These are phyloP conservation scores for Tolypocladium inflatum DNA, from an alignment of 2,329 filamentous ascomycete genomes.

Conservation along the genomic window DNA sequence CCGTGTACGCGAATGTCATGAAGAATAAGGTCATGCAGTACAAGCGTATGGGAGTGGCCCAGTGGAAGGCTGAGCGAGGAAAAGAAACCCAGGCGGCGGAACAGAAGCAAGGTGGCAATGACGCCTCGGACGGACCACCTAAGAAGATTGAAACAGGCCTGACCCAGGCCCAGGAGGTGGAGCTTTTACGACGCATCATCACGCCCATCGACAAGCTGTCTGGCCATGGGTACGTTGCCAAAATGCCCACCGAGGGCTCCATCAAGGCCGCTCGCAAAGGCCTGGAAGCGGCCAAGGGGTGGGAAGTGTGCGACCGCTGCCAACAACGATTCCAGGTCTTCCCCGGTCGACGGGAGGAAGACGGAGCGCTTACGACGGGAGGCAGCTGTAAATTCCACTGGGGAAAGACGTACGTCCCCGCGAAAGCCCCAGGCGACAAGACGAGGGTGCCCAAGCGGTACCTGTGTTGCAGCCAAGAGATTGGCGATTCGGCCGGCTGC, in stretches of 20 bases:
- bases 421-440: conserved; percentile 45
- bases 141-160: conserved; percentile 61
- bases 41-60: conserved; percentile 61
- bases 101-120: conserved; percentile 19
- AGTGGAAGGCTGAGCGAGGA: conserved; percentile 59
- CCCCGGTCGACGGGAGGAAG: conserved; percentile 68
- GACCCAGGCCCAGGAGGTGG: conserved; percentile 55
- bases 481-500: conserved; percentile 70
- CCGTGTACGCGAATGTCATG: conserved; percentile 75
- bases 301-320: conserved; percentile 86
- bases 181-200: conserved; percentile 51
- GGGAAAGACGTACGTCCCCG: conserved; percentile 56
- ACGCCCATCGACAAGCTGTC: conserved; percentile 57
- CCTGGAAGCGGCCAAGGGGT: conserved; percentile 59
- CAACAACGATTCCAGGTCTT: conserved; percentile 83
- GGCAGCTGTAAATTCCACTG: conserved; percentile 77
- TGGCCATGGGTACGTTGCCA: conserved; percentile 65
- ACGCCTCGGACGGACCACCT: conserved; percentile 22
- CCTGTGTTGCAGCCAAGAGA: conserved; percentile 66
- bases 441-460: conserved; percentile 53
- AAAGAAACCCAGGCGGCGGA: conserved; percentile 26
- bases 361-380: conserved; percentile 65
- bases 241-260: conserved; percentile 54
- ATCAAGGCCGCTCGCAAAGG: conserved; percentile 58
- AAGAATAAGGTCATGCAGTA: conserved; percentile 70